Evolutionary conservation across 1,139 yeast species (phyloP).

Genomic region (Kodamaea alishanica): DNA sequence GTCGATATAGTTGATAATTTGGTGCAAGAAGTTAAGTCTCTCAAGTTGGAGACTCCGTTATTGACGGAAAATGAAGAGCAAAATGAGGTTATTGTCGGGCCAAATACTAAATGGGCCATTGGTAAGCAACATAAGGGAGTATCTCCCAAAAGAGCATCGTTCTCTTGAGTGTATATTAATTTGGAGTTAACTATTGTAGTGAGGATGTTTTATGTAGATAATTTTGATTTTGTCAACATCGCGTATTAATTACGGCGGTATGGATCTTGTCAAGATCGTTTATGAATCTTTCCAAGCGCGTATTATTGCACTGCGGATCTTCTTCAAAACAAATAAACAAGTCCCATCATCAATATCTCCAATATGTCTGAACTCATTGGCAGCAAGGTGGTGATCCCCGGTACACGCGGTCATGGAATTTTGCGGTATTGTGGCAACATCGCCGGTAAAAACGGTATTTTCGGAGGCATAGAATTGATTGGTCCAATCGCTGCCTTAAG

Average conservation of each 20-base stretch:
- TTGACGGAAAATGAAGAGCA: not conserved
- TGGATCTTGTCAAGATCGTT: not conserved
- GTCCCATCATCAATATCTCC: not conserved
- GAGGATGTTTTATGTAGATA: too few relatives aligned
- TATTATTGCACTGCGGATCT: too few relatives aligned
- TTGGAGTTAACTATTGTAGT: too few relatives aligned
- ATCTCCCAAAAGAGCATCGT: too few relatives aligned
- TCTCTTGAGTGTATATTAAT: too few relatives aligned
- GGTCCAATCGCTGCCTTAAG: constrained; percentile 53
- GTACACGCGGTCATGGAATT: constrained; percentile 52
- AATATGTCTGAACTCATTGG: constrained; percentile 25
- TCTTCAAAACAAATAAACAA: too few relatives aligned
- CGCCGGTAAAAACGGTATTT: constrained; percentile 68
- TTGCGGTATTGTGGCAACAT: constrained; percentile 73
- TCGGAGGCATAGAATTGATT: constrained; percentile 81
- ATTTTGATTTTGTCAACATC: too few relatives aligned
- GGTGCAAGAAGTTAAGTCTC: not conserved
- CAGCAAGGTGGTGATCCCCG: constrained; percentile 39
- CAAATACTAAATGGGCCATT: constrained; percentile 4
- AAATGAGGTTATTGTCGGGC: constrained; percentile 1
- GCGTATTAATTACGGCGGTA: not conserved
- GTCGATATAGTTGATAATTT: constrained; percentile 2
- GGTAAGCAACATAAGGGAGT: not conserved
- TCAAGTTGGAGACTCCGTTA: not conserved
- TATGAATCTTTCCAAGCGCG: too few relatives aligned